Evolutionary conservation across 176 grass and related monocot genomes (phyloP), one percentile per base, ranked within the genome.

Genomic region (Saccharum officinarum): DNA sequence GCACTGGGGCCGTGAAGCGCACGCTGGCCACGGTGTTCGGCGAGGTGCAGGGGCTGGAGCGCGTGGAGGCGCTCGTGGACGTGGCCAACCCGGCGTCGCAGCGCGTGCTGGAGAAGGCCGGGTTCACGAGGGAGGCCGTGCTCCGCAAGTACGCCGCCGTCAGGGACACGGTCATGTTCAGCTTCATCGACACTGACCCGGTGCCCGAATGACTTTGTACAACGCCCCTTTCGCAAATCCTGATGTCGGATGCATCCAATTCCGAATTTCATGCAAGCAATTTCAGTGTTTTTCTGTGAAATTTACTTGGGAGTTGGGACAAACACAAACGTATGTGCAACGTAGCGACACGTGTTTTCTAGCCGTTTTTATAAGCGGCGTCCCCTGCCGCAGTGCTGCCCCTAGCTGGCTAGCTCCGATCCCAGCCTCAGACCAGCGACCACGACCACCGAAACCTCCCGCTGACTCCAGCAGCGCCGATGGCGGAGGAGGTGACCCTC

Each of bases 41-140:
- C 3, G 92, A 92, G 20, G 23, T 94, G 67, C 73, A 83, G 45
- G 88, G 86, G 8, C 77, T 97, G 85, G 81, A 86, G 82, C 89
- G 95, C 79, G 76, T 97, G 23, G 90, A 94, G 82, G 90, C 90
- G 75, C 69, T 93, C 18, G 95, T 97, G 44, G 90, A 93, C 50
- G 88, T 91, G 20, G 42, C 55, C 11, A 91, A 97, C 81, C 78
- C 18, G 34, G 92, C 81, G 26, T 94, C 92, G 26, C 95, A 97
- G 85, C 92, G 87, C 71, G 92, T 97, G 79, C 83, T 97, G 68
- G 84, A 93, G 95, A 97, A 97, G 85, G 86, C 76, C 73, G 95
- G 95, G 57, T 97, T 97, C 79, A 45, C n/a, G 40, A 74, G 89
- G 66, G 92, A 97, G 64, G 90, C 90, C 49, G 87, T 97, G 71